Conservation (phyloP, 192 early-diverging fungal species). For the Funneliformis geosporum region DNA sequence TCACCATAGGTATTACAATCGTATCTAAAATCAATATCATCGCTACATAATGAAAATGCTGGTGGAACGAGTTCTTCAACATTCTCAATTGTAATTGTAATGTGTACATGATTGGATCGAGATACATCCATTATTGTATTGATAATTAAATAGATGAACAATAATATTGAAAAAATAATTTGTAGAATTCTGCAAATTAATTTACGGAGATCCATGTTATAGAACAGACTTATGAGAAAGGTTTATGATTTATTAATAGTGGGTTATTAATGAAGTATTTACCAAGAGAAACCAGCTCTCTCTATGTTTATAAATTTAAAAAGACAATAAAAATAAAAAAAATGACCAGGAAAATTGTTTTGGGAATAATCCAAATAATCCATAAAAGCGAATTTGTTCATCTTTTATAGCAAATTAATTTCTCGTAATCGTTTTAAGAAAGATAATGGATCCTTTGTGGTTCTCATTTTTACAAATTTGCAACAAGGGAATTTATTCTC, state of each 20-base stretch:
- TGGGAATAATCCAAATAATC: neutral
- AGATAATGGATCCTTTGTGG: neutral
- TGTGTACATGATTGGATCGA: neutral
- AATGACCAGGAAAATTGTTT: neutral
- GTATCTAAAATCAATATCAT: constrained; percentile 9
- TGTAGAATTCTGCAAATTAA: constrained; percentile 12
- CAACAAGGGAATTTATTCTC: neutral
- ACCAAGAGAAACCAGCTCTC: neutral
- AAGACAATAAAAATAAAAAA: neutral
- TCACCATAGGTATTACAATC: constrained; percentile 23
- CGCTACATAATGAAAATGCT: constrained; percentile 26
- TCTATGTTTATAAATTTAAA: neutral
- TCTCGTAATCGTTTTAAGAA: neutral
- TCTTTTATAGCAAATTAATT: neutral
- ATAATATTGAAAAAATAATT: constrained; percentile 8
- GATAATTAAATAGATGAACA: constrained; percentile 2
- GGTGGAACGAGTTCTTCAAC: neutral
- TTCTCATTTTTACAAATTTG: neutral
- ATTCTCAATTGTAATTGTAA: constrained; percentile 3
- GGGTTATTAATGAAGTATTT: neutral
- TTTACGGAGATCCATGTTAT: neutral
- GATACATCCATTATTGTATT: constrained; percentile 12
- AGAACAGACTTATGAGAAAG: too few species aligned
- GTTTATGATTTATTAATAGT: neutral
- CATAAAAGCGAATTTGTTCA: neutral